These are phyloP conservation scores for Tephrocybe sp. DNA, from an alignment of 768 basidiomycete genomes.

Conservation along the genomic window DNA sequence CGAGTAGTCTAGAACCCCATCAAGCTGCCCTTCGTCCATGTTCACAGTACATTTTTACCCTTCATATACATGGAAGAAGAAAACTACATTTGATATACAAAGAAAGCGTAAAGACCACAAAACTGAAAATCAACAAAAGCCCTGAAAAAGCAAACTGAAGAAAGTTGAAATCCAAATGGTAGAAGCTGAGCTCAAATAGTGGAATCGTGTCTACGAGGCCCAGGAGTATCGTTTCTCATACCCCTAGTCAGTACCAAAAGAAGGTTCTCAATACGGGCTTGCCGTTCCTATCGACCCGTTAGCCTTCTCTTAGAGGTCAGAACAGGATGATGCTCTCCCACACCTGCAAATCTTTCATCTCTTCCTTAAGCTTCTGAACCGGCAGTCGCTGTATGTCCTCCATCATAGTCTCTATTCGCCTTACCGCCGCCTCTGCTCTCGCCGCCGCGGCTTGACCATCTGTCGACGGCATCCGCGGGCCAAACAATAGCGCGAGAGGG, in stretches of 20 bases:
- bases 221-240: conserved; percentile 49
- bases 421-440: conserved; percentile 46
- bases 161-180: too few species aligned
- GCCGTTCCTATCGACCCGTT: conserved; percentile 52
- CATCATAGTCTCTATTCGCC: conserved; percentile 58
- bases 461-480: conserved; percentile 17
- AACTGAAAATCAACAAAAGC: too few species aligned
- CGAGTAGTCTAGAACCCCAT: too few species aligned
- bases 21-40: too few species aligned
- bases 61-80: too few species aligned
- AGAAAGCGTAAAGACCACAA: too few species aligned
- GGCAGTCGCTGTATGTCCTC: conserved; percentile 67
- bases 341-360: conserved; percentile 84
- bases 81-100: too few species aligned
- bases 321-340: conserved; percentile 11
- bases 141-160: too few species aligned
- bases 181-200: conserved; percentile 5
- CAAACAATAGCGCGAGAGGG: conserved; percentile 52
- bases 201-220: conserved; percentile 4
- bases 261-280: conserved; percentile 76
- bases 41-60: too few species aligned
- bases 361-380: conserved; percentile 65
- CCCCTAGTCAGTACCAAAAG: conserved; percentile 68
- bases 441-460: conserved; percentile 20
- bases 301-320: neutral